Percentiles rank a stretch among this genome's conserved stretches.
Evolutionary conservation across 352 stramenopile genomes (phyloP).

Genomic region (Phytophthora pluvialis): DNA sequence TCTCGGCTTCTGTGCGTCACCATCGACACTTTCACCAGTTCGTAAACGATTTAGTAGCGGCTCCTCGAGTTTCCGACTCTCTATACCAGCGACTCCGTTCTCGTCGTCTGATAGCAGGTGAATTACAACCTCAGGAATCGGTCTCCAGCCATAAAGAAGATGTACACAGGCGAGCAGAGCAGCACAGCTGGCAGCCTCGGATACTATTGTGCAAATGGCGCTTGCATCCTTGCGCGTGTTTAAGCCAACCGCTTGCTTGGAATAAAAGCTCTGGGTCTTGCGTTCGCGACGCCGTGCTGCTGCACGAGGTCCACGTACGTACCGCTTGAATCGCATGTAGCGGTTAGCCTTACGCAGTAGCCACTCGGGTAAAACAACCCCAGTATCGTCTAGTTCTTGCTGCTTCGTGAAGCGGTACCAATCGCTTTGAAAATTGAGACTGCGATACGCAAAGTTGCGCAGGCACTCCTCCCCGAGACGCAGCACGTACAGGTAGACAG

Average conservation of each 20-base stretch:
- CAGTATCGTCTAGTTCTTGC: slow-evolving; percentile 46
- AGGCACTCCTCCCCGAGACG: slow-evolving; percentile 85
- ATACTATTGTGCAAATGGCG: slow-evolving; percentile 75
- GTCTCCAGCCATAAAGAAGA: slow-evolving; percentile 77
- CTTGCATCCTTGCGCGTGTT: slow-evolving; percentile 66
- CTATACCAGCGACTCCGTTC: slow-evolving; percentile 19
- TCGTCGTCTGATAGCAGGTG: slow-evolving; percentile 57
- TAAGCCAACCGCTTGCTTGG: slow-evolving; percentile 57
- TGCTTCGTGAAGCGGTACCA: slow-evolving; percentile 65
- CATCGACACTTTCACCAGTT: slow-evolving; percentile 39
- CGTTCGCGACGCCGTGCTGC: slow-evolving; percentile 57
- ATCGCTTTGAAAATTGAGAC: slow-evolving; percentile 77
- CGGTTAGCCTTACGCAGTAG: slow-evolving; percentile 80
- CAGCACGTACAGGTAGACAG: slow-evolving; percentile 85
- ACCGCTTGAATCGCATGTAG: slow-evolving; percentile 88
- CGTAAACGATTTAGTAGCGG: slow-evolving; percentile 50
- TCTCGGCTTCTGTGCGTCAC: slow-evolving; percentile 22
- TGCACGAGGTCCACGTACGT: slow-evolving; percentile 71
- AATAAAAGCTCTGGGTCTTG: slow-evolving; percentile 84
- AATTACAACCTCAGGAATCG: slow-evolving; percentile 70
- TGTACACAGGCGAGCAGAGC: slow-evolving; percentile 81
- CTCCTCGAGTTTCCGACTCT: slow-evolving; percentile 39
- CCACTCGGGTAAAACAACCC: slow-evolving; percentile 57
- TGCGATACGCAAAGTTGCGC: slow-evolving; percentile 79
- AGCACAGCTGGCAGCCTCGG: slow-evolving; percentile 78